These are phyloP conservation scores for Lodderomyces metapsilosis DNA, from an alignment of 1,139 yeast genomes.

Conservation along the genomic window DNA sequence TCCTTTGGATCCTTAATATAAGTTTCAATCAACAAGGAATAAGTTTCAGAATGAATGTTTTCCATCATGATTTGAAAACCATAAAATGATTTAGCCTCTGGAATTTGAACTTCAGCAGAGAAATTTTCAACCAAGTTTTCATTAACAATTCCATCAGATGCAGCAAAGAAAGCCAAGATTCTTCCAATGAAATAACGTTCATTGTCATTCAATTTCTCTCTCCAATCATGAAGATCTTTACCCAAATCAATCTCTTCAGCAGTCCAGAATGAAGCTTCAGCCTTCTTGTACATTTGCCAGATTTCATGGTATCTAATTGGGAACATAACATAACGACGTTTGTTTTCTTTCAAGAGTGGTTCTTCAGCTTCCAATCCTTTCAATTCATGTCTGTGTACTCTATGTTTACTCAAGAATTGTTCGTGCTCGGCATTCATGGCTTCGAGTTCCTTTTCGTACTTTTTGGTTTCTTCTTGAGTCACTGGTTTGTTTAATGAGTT, in stretches of 20 bases:
- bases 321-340: conserved; percentile 87
- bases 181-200: conserved; percentile 89
- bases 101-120: conserved; percentile 93
- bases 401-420: conserved; percentile 57
- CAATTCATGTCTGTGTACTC: conserved; percentile 66
- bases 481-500: conserved; percentile 15
- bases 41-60: conserved; percentile 96
- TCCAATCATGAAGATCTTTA: conserved; percentile 91
- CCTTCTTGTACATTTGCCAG: conserved; percentile 98
- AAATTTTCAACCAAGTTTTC: conserved; percentile 96
- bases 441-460: conserved; percentile 17
- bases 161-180: conserved; percentile 96
- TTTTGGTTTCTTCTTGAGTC: conserved; percentile 11
- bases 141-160: conserved; percentile 96
- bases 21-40: conserved; percentile 89
- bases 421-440: conserved; percentile 38
- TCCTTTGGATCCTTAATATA: conserved; percentile 95
- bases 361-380: conserved; percentile 82
- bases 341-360: conserved; percentile 85
- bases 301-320: conserved; percentile 97
- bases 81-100: conserved; percentile 98
- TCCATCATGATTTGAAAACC: conserved; percentile 99
- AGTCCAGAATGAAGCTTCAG: conserved; percentile 99
- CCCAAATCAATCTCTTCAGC: conserved; percentile 98
- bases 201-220: conserved; percentile 74